Evolutionary conservation across 768 basidiomycete genomes (phyloP).

Genomic region (Leccinellum luteum): DNA sequence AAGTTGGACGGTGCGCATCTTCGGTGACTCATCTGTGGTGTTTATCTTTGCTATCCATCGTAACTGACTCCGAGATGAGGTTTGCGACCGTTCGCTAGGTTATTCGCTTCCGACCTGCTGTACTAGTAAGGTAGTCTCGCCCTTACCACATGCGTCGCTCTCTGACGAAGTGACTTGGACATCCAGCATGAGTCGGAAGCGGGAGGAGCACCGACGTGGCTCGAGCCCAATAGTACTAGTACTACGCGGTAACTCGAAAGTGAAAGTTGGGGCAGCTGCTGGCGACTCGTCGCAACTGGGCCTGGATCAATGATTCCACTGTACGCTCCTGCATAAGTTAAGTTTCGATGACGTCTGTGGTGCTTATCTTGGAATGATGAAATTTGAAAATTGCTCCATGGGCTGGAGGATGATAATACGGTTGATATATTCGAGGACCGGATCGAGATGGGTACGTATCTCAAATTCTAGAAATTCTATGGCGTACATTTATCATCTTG

Average conservation of each 20-base stretch:
- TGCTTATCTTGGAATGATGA: background rate
- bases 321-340: background rate
- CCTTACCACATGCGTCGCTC: background rate
- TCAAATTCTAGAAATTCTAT: background rate
- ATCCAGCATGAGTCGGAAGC: too few relatives aligned
- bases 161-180: background rate
- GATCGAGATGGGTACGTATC: background rate
- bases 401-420: background rate
- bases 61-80: too few relatives aligned
- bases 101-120: too few relatives aligned
- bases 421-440: too few relatives aligned
- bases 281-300: background rate
- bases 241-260: background rate
- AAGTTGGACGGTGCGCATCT: too few relatives aligned
- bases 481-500: background rate
- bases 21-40: too few relatives aligned
- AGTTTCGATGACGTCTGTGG: background rate
- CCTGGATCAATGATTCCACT: background rate
- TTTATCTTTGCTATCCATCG: too few relatives aligned
- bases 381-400: background rate
- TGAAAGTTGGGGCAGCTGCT: background rate
- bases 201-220: too few relatives aligned
- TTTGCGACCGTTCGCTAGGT: too few relatives aligned
- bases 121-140: background rate
- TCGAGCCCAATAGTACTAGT: too few relatives aligned